phyloP scores from a whole-genome alignment of 345 rosid species.

The Limnanthes douglasii region DNA sequence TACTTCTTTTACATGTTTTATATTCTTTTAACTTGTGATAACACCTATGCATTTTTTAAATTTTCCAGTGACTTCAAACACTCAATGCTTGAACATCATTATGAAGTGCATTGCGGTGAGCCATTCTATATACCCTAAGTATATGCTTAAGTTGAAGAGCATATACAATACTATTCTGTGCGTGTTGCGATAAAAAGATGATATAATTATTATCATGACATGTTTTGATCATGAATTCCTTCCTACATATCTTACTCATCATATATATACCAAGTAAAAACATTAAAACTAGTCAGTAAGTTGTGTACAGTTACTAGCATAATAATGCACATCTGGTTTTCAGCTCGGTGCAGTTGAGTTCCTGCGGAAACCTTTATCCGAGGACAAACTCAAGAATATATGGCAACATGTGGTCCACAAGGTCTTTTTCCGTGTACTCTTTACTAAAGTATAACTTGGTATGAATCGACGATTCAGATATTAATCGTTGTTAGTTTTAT shows the following conservation, averaged over 20 bases:
- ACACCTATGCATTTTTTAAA: no score
- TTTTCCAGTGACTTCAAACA: slow-evolving; percentile 66
- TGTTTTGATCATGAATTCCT: background rate
- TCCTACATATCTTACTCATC: background rate
- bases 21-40: no score
- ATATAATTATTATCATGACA: background rate
- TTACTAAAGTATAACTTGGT: background rate
- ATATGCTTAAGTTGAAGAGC: no score
- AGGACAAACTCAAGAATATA: slow-evolving; percentile 70
- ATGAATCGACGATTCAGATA: no score
- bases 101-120: slow-evolving; percentile 97
- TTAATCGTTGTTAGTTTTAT: slow-evolving; percentile 8
- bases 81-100: slow-evolving; percentile 68
- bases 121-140: slow-evolving; percentile 3
- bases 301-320: background rate
- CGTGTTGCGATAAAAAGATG: background rate
- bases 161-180: no score
- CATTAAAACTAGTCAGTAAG: no score
- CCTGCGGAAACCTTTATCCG: slow-evolving; percentile 67
- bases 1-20: background rate
- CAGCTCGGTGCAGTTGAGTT: slow-evolving; percentile 99
- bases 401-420: slow-evolving; percentile 99
- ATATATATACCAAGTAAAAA: no score
- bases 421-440: slow-evolving; percentile 20
- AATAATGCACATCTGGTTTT: slow-evolving; percentile 17